These are phyloP conservation scores for Aspergillus fumigatiaffinis DNA, from an alignment of 2,329 filamentous ascomycete species.

Conservation along the genomic window DNA sequence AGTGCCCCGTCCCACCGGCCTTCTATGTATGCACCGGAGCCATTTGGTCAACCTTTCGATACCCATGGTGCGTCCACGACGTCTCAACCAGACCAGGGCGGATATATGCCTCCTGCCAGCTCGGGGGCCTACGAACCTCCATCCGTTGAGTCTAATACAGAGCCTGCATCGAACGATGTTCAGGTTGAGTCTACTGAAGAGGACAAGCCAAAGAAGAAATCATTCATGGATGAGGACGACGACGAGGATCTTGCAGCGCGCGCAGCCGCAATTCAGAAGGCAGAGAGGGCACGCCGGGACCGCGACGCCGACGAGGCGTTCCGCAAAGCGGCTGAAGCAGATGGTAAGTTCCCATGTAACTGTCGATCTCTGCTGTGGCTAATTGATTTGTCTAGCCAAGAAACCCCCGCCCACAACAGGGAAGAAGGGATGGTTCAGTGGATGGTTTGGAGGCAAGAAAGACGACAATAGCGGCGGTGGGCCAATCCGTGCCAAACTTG, in stretches of 20 bases:
- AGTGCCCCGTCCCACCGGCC: conserved; percentile 29
- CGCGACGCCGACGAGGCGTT: conserved; percentile 81
- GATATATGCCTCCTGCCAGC: conserved; percentile 32
- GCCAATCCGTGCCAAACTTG: conserved; percentile 87
- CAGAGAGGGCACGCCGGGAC: conserved; percentile 66
- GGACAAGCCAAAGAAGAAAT: conserved; percentile 67
- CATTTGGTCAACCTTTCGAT: conserved; percentile 20
- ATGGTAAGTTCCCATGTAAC: conserved; percentile 43
- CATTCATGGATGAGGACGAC: conserved; percentile 77
- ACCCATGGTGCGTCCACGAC: conserved; percentile 17
- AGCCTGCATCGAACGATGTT: conserved; percentile 41
- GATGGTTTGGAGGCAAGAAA: conserved; percentile 71
- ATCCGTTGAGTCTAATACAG: conserved; percentile 31
- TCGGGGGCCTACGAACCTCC: conserved; percentile 35
- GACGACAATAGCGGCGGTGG: conserved; percentile 43
- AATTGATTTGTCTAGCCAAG: conserved; percentile 41
- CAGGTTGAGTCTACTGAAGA: conserved; percentile 54
- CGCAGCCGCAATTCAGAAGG: conserved; percentile 51
- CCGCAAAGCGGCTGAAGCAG: conserved; percentile 71
- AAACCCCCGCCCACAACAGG: conserved; percentile 23
- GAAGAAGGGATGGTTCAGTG: conserved; percentile 68
- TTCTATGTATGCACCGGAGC: conserved; percentile 6
- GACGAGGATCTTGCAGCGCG: conserved; percentile 58
- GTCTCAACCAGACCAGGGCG: conserved; percentile 23
- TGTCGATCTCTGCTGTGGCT: conserved; percentile 36